Conservation (phyloP, 805 yeast genomes). For the Teunomyces cretensis region DNA sequence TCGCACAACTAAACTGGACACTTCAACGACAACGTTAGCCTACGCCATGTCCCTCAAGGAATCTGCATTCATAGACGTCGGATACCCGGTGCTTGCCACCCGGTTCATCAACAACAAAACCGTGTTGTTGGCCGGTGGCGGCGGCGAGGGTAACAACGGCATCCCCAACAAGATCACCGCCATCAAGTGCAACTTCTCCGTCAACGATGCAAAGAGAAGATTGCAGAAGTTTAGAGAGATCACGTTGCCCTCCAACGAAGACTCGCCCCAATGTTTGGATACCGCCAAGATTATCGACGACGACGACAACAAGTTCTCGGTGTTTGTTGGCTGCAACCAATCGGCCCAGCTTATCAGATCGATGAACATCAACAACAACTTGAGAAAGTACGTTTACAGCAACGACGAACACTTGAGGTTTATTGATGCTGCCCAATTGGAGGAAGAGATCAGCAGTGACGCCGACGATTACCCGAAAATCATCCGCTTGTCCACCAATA, state of each 20-base stretch:
- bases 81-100: slow-evolving; percentile 82
- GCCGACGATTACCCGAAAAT: slow-evolving; percentile 62
- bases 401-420: slow-evolving; percentile 59
- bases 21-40: background rate
- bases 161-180: slow-evolving; percentile 81
- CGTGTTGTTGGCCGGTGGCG: slow-evolving; percentile 85
- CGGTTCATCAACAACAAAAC: slow-evolving; percentile 61
- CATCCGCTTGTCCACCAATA: slow-evolving; percentile 56
- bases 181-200: slow-evolving; percentile 54
- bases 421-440: slow-evolving; percentile 60
- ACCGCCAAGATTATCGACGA: slow-evolving; percentile 31
- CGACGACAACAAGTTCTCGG: slow-evolving; percentile 39
- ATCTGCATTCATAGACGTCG: slow-evolving; percentile 42
- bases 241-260: slow-evolving; percentile 62
- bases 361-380: slow-evolving; percentile 63
- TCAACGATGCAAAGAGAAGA: slow-evolving; percentile 36
- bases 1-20: too few relatives aligned
- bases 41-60: slow-evolving; percentile 31
- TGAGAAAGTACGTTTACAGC: slow-evolving; percentile 63
- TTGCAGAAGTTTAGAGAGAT: slow-evolving; percentile 65
- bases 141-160: slow-evolving; percentile 91
- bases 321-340: slow-evolving; percentile 78
- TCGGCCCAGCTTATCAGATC: slow-evolving; percentile 53
- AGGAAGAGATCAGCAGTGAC: slow-evolving; percentile 37
- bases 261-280: slow-evolving; percentile 85